These are phyloP conservation scores for Exsudoporus frostii DNA, from an alignment of 768 basidiomycete species.

Conservation along the genomic window DNA sequence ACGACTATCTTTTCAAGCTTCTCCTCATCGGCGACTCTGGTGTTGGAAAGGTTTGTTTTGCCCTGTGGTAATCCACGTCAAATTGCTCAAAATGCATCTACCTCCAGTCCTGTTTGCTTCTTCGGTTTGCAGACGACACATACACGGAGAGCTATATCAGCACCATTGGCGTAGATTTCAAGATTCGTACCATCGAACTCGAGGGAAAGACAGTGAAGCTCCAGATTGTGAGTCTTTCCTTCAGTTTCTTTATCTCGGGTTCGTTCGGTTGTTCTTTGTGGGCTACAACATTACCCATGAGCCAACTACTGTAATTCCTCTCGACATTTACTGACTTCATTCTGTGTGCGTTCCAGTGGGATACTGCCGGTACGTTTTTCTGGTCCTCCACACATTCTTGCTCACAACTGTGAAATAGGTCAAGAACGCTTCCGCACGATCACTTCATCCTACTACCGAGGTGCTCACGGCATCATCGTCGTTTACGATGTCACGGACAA, in stretches of 20 bases:
- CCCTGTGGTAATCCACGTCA: slow-evolving; percentile 13
- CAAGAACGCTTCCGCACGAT: slow-evolving; percentile 99
- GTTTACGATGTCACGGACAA: slow-evolving; percentile 99
- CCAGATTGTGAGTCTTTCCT: slow-evolving; percentile 76
- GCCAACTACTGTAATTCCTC: background rate
- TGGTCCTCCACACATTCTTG: background rate
- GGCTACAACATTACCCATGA: background rate
- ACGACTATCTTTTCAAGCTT: slow-evolving; percentile 95
- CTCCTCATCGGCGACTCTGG: slow-evolving; percentile 95
- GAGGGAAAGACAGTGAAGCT: slow-evolving; percentile 98
- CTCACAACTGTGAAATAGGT: slow-evolving; percentile 43
- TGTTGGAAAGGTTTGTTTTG: slow-evolving; percentile 75
- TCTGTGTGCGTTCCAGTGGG: slow-evolving; percentile 59
- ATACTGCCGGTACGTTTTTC: slow-evolving; percentile 77
- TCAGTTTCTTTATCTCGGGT: background rate
- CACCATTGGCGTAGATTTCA: slow-evolving; percentile 98
- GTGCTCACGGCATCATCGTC: slow-evolving; percentile 96
- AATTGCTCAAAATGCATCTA: slow-evolving; percentile 23
- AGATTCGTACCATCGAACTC: slow-evolving; percentile 97
- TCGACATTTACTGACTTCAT: slow-evolving; percentile 11
- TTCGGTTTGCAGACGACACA: slow-evolving; percentile 94
- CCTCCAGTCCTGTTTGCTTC: slow-evolving; percentile 81
- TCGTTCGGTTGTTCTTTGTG: background rate
- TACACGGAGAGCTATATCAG: slow-evolving; percentile 98
- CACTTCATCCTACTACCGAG: slow-evolving; percentile 99